A percentile compares a stretch with the other conserved stretches of the same genome.
Conservation (phyloP, 2,329 filamentous ascomycete species). For the Fusarium sp. region DNA sequence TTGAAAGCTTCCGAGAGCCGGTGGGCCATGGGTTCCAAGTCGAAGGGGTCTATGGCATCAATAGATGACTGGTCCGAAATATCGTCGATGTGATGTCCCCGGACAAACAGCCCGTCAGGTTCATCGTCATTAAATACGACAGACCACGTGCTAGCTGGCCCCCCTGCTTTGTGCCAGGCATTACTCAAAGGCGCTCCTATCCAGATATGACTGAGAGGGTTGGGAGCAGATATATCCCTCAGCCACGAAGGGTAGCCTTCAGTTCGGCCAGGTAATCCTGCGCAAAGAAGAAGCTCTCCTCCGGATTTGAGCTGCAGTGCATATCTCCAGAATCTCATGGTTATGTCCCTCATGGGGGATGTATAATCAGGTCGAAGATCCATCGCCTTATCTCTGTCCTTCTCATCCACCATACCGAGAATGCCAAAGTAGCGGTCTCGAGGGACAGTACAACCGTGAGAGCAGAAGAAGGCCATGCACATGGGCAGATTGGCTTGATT, state of each 20-base stretch:
- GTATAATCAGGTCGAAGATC: background rate
- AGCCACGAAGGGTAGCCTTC: slow-evolving; percentile 7
- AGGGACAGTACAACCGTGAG: background rate
- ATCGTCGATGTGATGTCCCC: background rate
- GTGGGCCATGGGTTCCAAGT: accelerated
- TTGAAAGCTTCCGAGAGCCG: background rate
- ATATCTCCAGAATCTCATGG: slow-evolving; percentile 11
- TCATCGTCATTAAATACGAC: background rate
- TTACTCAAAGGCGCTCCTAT: accelerated
- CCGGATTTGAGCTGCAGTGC: background rate
- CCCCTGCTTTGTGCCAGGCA: background rate
- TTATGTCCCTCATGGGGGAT: background rate
- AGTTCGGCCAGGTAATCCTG: background rate
- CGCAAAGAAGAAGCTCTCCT: background rate
- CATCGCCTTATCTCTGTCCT: background rate
- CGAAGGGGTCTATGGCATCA: accelerated
- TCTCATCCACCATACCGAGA: background rate
- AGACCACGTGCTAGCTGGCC: background rate
- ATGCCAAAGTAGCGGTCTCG: slow-evolving; percentile 16
- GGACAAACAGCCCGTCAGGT: background rate
- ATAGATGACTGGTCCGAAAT: background rate
- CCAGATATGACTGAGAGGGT: background rate
- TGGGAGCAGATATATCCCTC: background rate
- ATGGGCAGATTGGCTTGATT: background rate
- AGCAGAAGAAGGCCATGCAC: background rate